A percentile compares a stretch with the other conserved stretches of the same genome.
Evolutionary conservation across 2,329 filamentous ascomycete genomes (phyloP).

Genomic region (Penicillium sp.): DNA sequence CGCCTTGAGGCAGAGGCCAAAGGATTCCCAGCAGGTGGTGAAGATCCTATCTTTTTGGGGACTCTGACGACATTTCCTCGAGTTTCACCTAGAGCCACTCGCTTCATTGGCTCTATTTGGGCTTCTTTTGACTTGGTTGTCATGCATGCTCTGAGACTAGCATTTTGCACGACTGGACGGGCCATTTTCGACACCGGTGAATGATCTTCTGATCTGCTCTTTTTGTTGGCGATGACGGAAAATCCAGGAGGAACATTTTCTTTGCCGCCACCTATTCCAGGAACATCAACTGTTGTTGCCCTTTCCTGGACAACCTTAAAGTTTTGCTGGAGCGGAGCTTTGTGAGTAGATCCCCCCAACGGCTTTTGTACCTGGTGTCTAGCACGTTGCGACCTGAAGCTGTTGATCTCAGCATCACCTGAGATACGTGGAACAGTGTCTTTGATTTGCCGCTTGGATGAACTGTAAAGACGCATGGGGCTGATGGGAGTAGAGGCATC

Average conservation of each 20-base stretch:
- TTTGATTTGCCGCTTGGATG: slow-evolving; percentile 30
- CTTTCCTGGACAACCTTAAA: slow-evolving; percentile 41
- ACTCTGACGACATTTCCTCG: slow-evolving; percentile 9
- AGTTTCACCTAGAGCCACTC: slow-evolving; percentile 12
- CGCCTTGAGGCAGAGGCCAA: slow-evolving; percentile 51
- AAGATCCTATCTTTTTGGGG: slow-evolving; percentile 6
- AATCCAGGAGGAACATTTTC: slow-evolving; percentile 59
- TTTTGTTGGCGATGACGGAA: slow-evolving; percentile 18
- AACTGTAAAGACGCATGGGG: slow-evolving; percentile 46
- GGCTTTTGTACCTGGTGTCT: slow-evolving; percentile 31
- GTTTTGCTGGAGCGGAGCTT: slow-evolving; percentile 50
- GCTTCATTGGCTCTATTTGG: neutral
- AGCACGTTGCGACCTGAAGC: slow-evolving; percentile 34
- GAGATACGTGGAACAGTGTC: neutral
- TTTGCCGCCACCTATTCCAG: slow-evolving; percentile 57
- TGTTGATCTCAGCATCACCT: slow-evolving; percentile 29
- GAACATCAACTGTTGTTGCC: slow-evolving; percentile 44
- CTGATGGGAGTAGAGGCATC: slow-evolving; percentile 43
- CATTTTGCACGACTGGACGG: neutral
- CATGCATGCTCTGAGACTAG: too few species aligned
- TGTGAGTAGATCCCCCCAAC: slow-evolving; percentile 22
- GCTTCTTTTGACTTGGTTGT: neutral
- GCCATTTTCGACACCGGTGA: neutral
- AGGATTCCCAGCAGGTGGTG: slow-evolving; percentile 54
- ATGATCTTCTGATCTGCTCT: neutral